These are phyloP conservation scores for Fusarium sp. DNA, from an alignment of 2,329 filamentous ascomycete species.

Conservation along the genomic window DNA sequence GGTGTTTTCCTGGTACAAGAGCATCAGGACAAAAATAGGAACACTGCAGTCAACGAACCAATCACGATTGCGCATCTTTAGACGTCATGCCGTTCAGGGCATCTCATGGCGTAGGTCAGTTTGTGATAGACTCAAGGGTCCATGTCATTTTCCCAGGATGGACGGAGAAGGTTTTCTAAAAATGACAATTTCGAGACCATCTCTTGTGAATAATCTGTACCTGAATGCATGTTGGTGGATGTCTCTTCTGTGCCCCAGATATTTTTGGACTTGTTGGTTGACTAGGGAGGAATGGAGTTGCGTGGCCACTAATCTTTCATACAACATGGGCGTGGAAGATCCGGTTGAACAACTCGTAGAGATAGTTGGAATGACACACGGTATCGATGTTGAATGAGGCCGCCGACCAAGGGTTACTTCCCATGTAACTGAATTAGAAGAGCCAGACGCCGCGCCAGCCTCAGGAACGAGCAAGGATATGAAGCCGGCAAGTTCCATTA, in stretches of 20 bases:
- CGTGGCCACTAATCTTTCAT: slow-evolving; percentile 12
- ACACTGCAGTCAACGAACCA: slow-evolving; percentile 16
- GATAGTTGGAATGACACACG: neutral
- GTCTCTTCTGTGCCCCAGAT: slow-evolving; percentile 5
- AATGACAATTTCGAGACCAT: slow-evolving; percentile 11
- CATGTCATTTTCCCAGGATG: slow-evolving; percentile 19
- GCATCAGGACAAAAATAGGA: slow-evolving; percentile 32
- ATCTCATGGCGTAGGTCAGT: neutral
- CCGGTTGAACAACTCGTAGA: slow-evolving; percentile 11
- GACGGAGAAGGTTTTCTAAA: slow-evolving; percentile 16
- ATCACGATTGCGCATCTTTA: neutral
- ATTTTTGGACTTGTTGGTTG: slow-evolving; percentile 14
- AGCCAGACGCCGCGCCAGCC: slow-evolving; percentile 39
- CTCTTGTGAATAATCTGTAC: slow-evolving; percentile 7
- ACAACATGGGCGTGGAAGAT: slow-evolving; percentile 3
- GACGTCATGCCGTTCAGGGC: slow-evolving; percentile 8
- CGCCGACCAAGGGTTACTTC: slow-evolving; percentile 33
- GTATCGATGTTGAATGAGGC: slow-evolving; percentile 29
- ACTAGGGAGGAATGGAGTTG: slow-evolving; percentile 1
- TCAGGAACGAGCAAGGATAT: slow-evolving; percentile 35
- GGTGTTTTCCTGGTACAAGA: neutral
- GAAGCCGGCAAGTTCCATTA: slow-evolving; percentile 23
- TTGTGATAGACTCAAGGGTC: slow-evolving; percentile 11
- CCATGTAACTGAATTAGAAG: slow-evolving; percentile 17
- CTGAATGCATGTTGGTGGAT: slow-evolving; percentile 7